phyloP scores from a whole-genome alignment of 768 basidiomycete species.

The Leccinum fibrillosum region DNA sequence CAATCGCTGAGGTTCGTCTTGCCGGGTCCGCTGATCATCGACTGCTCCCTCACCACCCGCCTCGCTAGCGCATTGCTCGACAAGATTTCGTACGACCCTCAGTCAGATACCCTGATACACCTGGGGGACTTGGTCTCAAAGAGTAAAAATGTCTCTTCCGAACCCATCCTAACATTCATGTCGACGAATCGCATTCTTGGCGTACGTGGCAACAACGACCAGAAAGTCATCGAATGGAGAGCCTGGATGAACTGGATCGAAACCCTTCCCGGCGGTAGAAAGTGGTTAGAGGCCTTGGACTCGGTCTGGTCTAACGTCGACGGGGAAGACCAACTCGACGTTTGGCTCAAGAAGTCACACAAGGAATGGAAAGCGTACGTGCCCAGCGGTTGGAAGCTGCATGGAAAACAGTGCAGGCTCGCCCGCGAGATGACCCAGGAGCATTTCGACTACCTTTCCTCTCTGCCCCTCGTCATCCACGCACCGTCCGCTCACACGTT shows the following conservation, averaged over 20 bases:
- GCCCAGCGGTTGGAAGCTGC: constrained; percentile 70
- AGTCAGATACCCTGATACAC: constrained; percentile 70
- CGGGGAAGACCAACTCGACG: constrained; percentile 32
- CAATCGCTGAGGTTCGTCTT: constrained; percentile 58
- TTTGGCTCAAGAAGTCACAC: constrained; percentile 38
- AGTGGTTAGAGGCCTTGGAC: constrained; percentile 58
- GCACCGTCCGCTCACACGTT: constrained; percentile 71
- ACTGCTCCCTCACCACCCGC: neutral
- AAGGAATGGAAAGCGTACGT: constrained; percentile 47
- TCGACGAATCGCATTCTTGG: constrained; percentile 61
- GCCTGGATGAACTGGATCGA: constrained; percentile 82
- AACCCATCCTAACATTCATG: constrained; percentile 65
- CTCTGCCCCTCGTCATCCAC: constrained; percentile 74
- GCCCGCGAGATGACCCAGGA: constrained; percentile 62
- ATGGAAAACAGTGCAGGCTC: constrained; percentile 72
- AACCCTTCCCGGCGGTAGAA: constrained; percentile 34
- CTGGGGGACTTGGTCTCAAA: constrained; percentile 83
- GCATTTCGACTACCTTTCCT: constrained; percentile 69
- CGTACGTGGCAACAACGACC: constrained; percentile 94
- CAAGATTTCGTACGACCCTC: constrained; percentile 56
- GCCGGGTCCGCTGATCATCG: neutral
- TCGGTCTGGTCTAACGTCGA: constrained; percentile 37
- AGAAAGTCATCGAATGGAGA: constrained; percentile 86
- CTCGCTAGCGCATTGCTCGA: constrained; percentile 54
- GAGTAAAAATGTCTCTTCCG: constrained; percentile 49